A percentile compares a stretch with the other conserved stretches of the same genome.
These are phyloP conservation scores for Solanum tarapatanum DNA, from an alignment of 257 asterid genomes.

Conservation along the genomic window DNA sequence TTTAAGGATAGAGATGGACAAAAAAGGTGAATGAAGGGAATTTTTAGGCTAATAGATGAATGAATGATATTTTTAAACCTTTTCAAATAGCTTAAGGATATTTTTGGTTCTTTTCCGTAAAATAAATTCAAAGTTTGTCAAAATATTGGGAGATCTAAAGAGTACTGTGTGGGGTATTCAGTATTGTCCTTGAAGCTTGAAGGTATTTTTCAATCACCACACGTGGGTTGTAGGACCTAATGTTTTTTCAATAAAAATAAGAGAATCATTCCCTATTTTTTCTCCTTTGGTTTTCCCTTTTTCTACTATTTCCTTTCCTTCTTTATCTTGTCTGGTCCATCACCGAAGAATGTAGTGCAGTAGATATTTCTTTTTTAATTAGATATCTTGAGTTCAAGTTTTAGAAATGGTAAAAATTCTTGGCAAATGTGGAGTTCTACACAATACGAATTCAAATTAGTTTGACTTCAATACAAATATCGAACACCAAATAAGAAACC, in stretches of 20 bases:
- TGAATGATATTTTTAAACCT: too few species aligned
- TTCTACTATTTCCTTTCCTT: neutral
- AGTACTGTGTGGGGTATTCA: slow-evolving; percentile 1
- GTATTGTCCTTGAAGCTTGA: slow-evolving; percentile 1
- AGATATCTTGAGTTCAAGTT: accelerated
- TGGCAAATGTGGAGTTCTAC: neutral
- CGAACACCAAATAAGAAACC: accelerated
- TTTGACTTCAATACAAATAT: neutral
- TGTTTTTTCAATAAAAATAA: slow-evolving; percentile 1
- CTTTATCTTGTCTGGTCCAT: neutral
- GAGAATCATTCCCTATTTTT: neutral
- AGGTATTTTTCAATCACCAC: slow-evolving; percentile 9
- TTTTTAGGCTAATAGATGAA: too few species aligned
- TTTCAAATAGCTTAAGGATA: too few species aligned
- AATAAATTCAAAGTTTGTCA: neutral
- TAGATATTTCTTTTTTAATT: neutral
- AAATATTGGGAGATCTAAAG: neutral
- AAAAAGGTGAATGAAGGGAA: too few species aligned
- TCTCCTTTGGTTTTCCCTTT: neutral
- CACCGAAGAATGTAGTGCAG: neutral
- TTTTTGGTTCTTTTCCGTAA: too few species aligned
- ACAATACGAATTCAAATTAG: accelerated
- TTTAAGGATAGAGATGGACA: too few species aligned
- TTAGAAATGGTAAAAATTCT: neutral
- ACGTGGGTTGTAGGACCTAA: slow-evolving; percentile 10